A percentile compares a stretch with the other conserved stretches of the same genome.
Conservation (phyloP, 2,329 filamentous ascomycete species). For the Capronia americana region DNA sequence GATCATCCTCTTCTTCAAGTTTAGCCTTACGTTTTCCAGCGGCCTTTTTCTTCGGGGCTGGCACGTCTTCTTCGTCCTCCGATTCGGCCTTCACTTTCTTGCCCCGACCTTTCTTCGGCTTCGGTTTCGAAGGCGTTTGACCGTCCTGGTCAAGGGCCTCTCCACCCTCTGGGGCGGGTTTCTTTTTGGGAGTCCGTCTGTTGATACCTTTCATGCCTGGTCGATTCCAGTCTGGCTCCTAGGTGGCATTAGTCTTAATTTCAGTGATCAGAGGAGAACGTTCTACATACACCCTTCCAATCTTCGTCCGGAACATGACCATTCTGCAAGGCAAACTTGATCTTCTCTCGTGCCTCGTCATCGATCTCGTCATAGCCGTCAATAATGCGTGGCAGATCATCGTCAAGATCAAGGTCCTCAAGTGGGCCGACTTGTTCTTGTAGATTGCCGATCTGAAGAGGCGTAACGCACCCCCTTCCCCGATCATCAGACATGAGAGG, state of each 20-base stretch:
- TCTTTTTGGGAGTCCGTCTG: slow-evolving; percentile 44
- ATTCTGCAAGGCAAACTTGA: slow-evolving; percentile 72
- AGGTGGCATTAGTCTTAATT: slow-evolving; percentile 18
- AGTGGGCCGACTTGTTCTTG: slow-evolving; percentile 61
- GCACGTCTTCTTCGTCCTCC: slow-evolving; percentile 38
- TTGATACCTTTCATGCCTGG: slow-evolving; percentile 71
- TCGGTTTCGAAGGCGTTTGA: slow-evolving; percentile 34
- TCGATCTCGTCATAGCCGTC: slow-evolving; percentile 83
- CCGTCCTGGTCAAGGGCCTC: slow-evolving; percentile 36
- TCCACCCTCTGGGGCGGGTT: slow-evolving; percentile 45
- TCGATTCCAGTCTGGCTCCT: slow-evolving; percentile 78
- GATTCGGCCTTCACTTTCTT: slow-evolving; percentile 44
- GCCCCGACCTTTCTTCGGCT: slow-evolving; percentile 32
- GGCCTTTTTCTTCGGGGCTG: slow-evolving; percentile 31
- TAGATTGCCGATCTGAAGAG: slow-evolving; percentile 71
- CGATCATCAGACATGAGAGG: not conserved
- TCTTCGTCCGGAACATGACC: slow-evolving; percentile 85
- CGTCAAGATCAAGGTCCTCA: slow-evolving; percentile 47
- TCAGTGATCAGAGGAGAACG: not conserved
- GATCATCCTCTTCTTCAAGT: slow-evolving; percentile 21
- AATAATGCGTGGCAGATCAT: slow-evolving; percentile 67
- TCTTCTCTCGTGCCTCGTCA: slow-evolving; percentile 72
- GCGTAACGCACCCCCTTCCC: slow-evolving; percentile 84
- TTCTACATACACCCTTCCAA: slow-evolving; percentile 78
- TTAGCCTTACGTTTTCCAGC: slow-evolving; percentile 23